Evolutionary conservation across 208 protist genomes (phyloP).

Genomic region (Blechomonas ayalai): DNA sequence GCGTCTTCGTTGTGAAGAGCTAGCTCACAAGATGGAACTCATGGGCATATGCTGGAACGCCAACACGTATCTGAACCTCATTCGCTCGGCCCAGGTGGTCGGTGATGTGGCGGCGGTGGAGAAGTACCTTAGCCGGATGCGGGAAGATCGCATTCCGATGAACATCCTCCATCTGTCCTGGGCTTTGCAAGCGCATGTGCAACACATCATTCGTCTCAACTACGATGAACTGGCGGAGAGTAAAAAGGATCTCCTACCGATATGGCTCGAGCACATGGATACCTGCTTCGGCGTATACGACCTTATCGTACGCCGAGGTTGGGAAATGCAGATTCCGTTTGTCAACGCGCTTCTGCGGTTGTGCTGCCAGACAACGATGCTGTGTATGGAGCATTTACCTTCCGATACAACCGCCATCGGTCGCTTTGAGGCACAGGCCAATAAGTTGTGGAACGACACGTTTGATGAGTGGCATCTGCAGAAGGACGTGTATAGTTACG

Average conservation of each 20-base stretch:
- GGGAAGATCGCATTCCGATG: conserved; percentile 61
- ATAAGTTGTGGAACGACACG: conserved; percentile 67
- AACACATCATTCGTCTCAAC: conserved; percentile 58
- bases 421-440: conserved; percentile 71
- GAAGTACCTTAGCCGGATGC: conserved; percentile 70
- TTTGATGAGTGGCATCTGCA: conserved; percentile 80
- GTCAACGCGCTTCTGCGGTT: conserved; percentile 80
- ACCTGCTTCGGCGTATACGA: conserved; percentile 85
- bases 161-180: conserved; percentile 68
- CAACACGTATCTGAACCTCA: conserved; percentile 79
- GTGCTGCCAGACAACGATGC: conserved; percentile 74
- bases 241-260: conserved; percentile 21
- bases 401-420: conserved; percentile 41
- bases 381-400: conserved; percentile 67
- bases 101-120: conserved; percentile 77
- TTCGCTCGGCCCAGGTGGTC: conserved; percentile 70
- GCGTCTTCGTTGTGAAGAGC: conserved; percentile 76
- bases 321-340: conserved; percentile 68
- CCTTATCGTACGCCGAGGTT: conserved; percentile 65
- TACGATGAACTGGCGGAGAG: conserved; percentile 68
- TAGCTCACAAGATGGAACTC: conserved; percentile 85
- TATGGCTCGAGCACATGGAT: conserved; percentile 62
- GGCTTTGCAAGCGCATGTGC: conserved; percentile 75
- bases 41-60: conserved; percentile 86
- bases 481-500: conserved; percentile 82